phyloP scores from a whole-genome alignment of 768 basidiomycete genomes.

The Pulveroboletus frians region DNA sequence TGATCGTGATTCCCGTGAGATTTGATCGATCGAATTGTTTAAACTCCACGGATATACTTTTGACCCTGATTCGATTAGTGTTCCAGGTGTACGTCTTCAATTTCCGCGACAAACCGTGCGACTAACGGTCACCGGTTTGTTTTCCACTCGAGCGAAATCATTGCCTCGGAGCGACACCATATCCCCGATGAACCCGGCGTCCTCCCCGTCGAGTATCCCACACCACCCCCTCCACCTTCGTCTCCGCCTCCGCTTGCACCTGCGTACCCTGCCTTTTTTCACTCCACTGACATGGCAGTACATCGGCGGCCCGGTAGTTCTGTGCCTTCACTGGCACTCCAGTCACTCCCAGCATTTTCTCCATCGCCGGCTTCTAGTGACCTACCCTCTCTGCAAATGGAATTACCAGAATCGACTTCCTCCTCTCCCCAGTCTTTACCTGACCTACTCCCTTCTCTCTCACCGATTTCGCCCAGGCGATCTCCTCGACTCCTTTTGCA shows the following conservation, averaged over 20 bases:
- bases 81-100: conserved; percentile 66
- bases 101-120: conserved; percentile 58
- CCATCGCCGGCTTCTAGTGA: conserved; percentile 15
- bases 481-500: conserved; percentile 20
- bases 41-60: conserved; percentile 2
- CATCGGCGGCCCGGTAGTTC: conserved; percentile 8
- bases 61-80: conserved; percentile 40
- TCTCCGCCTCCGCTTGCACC: conserved; percentile 29
- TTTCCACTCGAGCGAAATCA: conserved; percentile 71
- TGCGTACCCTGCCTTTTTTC: conserved; percentile 26
- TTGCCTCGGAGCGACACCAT: conserved; percentile 59
- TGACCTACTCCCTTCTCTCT: conserved; percentile 14
- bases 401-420: conserved; percentile 19
- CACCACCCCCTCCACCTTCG: conserved; percentile 29
- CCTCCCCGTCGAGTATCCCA: conserved; percentile 37
- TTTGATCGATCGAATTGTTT: conserved; percentile 1
- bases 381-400: conserved; percentile 21
- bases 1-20: conserved; percentile 65
- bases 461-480: conserved; percentile 19
- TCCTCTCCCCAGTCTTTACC: conserved; percentile 25
- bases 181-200: conserved; percentile 61
- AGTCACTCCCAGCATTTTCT: conserved; percentile 19
- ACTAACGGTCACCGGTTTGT: conserved; percentile 87
- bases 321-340: conserved; percentile 17
- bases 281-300: conserved; percentile 26